Evolutionary conservation across 2,329 filamentous ascomycete genomes (phyloP).

Genomic region (Pseudogymnoascus sp.): DNA sequence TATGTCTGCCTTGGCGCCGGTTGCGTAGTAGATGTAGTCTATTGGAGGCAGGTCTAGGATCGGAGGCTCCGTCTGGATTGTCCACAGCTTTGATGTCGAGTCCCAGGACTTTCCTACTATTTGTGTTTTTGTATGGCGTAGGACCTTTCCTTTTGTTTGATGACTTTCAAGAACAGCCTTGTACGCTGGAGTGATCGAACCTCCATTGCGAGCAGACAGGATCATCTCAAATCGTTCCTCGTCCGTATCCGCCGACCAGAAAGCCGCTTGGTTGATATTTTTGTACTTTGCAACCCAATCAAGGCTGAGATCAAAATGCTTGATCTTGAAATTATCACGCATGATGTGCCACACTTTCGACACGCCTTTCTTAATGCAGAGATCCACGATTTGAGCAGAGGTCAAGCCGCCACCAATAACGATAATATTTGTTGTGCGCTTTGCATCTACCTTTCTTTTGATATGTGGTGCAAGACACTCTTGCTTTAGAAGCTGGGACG

Average conservation of each 20-base stretch:
- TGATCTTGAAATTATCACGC: constrained; percentile 53
- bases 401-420: constrained; percentile 72
- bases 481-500: constrained; percentile 9
- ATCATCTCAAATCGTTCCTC: constrained; percentile 62
- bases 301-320: constrained; percentile 72
- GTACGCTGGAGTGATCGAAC: constrained; percentile 62
- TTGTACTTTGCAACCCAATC: constrained; percentile 79
- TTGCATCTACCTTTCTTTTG: constrained; percentile 44
- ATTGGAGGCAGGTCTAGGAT: constrained; percentile 43
- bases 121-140: constrained; percentile 51
- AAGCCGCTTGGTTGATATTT: constrained; percentile 68
- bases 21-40: constrained; percentile 45
- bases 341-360: constrained; percentile 65
- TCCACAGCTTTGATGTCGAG: constrained; percentile 41
- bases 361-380: constrained; percentile 58
- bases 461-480: constrained; percentile 33
- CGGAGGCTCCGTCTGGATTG: constrained; percentile 47
- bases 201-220: constrained; percentile 61
- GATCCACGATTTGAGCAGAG: constrained; percentile 65
- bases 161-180: constrained; percentile 61
- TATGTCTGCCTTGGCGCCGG: constrained; percentile 62
- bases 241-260: constrained; percentile 70
- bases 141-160: constrained; percentile 44
- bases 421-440: constrained; percentile 54
- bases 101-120: constrained; percentile 49